phyloP scores from a whole-genome alignment of 208 protist species.

The Naegleria fowleri region DNA sequence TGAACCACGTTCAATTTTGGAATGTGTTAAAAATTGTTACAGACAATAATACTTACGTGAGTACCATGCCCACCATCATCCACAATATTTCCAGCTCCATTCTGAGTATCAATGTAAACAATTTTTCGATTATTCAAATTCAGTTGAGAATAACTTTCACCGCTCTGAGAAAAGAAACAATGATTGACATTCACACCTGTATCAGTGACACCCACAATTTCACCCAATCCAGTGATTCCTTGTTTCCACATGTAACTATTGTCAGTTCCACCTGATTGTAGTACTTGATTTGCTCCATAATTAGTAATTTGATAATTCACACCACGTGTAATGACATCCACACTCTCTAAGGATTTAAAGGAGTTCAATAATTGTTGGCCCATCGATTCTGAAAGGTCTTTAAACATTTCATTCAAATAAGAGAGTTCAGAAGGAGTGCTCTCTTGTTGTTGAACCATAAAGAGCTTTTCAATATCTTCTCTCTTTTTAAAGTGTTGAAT shows the following conservation, averaged over 20 bases:
- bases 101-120: neutral
- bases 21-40: too few relatives aligned
- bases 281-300: neutral
- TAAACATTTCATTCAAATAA: neutral
- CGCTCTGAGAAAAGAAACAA: neutral
- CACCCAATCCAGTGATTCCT: neutral
- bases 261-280: neutral
- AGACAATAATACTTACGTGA: neutral
- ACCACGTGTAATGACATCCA: neutral
- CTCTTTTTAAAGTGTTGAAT: neutral
- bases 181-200: neutral
- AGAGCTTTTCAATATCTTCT: neutral
- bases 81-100: constrained; percentile 36
- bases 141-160: neutral
- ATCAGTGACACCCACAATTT: neutral
- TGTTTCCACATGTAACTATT: neutral
- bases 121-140: neutral
- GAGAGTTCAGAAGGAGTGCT: too few relatives aligned
- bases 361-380: neutral
- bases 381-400: neutral
- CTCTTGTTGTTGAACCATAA: neutral
- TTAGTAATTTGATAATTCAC: neutral
- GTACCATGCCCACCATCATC: neutral
- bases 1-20: too few relatives aligned
- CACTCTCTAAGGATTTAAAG: neutral